Conservation (phyloP, 1,284 basidiomycete genomes). For the Sphagnurus paluster region DNA sequence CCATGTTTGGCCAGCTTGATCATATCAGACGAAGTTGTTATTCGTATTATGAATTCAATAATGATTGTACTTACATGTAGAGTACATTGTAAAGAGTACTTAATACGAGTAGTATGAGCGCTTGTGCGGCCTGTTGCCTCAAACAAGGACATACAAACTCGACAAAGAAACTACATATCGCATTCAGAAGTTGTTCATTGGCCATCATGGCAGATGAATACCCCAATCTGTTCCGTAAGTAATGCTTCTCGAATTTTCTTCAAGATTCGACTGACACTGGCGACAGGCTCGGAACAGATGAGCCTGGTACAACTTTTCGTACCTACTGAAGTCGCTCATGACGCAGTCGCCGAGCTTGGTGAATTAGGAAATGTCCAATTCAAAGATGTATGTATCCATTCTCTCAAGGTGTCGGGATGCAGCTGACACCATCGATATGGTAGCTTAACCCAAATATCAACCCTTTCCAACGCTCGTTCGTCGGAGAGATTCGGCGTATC, state of each 20-base stretch:
- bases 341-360: slow-evolving; percentile 93
- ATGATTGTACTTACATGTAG: too few species aligned
- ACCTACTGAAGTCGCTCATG: slow-evolving; percentile 96
- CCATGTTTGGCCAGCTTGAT: too few species aligned
- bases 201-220: slow-evolving; percentile 68
- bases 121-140: too few species aligned
- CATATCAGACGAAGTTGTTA: too few species aligned
- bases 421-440: slow-evolving; percentile 11
- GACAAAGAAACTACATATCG: not conserved
- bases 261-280: not conserved
- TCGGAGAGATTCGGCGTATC: slow-evolving; percentile 91
- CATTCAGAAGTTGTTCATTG: slow-evolving; percentile 14
- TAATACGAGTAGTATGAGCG: too few species aligned
- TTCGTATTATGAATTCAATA: too few species aligned
- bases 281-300: slow-evolving; percentile 92
- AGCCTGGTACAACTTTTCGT: slow-evolving; percentile 98
- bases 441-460: slow-evolving; percentile 95
- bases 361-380: slow-evolving; percentile 97
- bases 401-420: slow-evolving; percentile 2
- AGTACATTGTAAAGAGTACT: too few species aligned
- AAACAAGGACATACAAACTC: not conserved
- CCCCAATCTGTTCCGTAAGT: slow-evolving; percentile 83
- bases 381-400: slow-evolving; percentile 78
- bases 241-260: not conserved
- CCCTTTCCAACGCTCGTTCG: slow-evolving; percentile 98